Evolutionary conservation across 148 eudicot species (phyloP), one percentile per base, ranked within the genome.

Genomic region (Vaccinium corymbosum): DNA sequence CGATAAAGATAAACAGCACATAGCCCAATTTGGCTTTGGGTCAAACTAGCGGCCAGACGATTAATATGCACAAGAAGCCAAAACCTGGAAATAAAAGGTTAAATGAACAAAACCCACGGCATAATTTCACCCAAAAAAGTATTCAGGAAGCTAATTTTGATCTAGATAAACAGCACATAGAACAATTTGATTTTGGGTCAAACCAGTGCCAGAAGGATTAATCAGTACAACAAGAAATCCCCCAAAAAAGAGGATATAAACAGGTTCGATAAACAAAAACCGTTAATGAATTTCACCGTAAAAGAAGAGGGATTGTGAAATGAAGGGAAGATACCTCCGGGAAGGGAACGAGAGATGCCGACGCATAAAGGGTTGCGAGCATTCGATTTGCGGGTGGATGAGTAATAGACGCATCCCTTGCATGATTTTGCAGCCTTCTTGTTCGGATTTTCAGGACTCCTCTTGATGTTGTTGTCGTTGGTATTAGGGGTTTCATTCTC

Each of bases 341-440:
- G 91, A 61, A 95, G 94, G 48, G 97, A 89, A 46, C 94, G 92
- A 80, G 94, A 80, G 86, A 95, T 81, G 76, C 98, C 98, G 53
- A 95, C 85, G 81, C 98, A 95, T 22, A 93, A 91, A 90, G 98
- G 98, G 80, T 89, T 90, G 10, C 90, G 87, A 13, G 89, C 86
- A 83, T 94, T 89, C 62, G 98, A 92, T 89, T 92, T 92, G 86
- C 91, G 90, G 42, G 82, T 59, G 27, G 97, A 94, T 25, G 98
- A 93, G 78, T 89, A 95, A 49, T 92, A 94, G 16, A 94, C 88
- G 79, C 92, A 91, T 15, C 98, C 98, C 86, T 91, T 94, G 83
- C 98, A 95, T 0, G 98, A 90, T 84, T 90, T 95, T 0, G 91
- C 70, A n/a, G 70, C 92, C 87, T 86, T 90, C 50, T 81, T 68